Base-by-base conservation (phyloP, 768 basidiomycete species). In the Exsudoporus frostii region DNA sequence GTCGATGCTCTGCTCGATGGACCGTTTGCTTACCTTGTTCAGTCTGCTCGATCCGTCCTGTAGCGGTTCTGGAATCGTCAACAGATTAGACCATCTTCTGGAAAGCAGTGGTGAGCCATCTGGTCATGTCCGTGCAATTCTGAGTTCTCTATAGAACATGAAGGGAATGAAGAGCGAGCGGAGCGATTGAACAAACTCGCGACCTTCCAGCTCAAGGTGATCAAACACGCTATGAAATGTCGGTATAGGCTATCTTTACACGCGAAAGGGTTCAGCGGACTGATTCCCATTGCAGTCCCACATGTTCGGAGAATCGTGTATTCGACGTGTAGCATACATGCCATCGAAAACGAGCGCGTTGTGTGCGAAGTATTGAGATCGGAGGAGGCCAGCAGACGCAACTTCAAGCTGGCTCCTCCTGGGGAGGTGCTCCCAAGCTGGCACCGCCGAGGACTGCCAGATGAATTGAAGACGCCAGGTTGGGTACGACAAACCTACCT, bases 171-270 rank as follows among this genome's bases (percentile, higher is more conserved):
- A 38, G 78, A 71, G 25, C 78, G 80, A 51, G 78, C 82, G 51
- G 84, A 84, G 33, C 85, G 97, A 36, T 76, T 99, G 41, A 78
- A 81, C 58, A 93, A 92, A 60, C 81, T 99, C 10, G 84, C 92
- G 4, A 74, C 79, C 17, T 99, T 99, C 70, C 97, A 99, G 63
- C 77, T 93, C 32, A 78, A 81, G 70, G 92, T 98, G 83, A 83
- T 98, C 61, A 83, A 81, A 65, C 97, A 98, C 65, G 96, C 97
- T 17, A 94, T 99, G 88, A 86, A 85, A 71, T 98, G 94, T 94
- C 8, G 6, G 60, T 68, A 27, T 19, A 66, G 63, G 81, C 65
- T 19, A 10, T 39, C 39, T 49, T 50, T 50, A 49, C 29, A 39
- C 34, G 30, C 22, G 9, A 42, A 27, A 11, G 48, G 20, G 13